Evolutionary conservation across 768 basidiomycete genomes (phyloP).

Genomic region (Chalciporus sphaerocephalus): DNA sequence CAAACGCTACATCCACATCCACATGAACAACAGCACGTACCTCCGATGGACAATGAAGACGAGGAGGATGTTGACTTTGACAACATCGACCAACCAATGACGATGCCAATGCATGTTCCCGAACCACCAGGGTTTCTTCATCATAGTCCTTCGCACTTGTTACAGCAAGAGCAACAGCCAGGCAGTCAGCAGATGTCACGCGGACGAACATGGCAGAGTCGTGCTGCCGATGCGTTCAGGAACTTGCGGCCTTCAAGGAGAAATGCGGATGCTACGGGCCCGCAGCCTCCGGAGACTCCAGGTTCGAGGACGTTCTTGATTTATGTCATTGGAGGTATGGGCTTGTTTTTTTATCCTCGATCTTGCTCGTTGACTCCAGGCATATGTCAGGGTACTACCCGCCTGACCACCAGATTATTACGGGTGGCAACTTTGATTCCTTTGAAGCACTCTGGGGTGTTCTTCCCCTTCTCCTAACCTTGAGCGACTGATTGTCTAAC

Average conservation of each 20-base stretch:
- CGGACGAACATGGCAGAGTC: constrained; percentile 51
- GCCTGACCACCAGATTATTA: constrained; percentile 82
- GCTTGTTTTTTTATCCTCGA: not conserved
- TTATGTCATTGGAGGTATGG: constrained; percentile 79
- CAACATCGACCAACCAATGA: constrained; percentile 21
- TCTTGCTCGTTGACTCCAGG: constrained; percentile 4
- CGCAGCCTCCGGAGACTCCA: constrained; percentile 21
- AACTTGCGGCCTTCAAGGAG: constrained; percentile 44
- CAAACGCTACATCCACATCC: constrained; percentile 13
- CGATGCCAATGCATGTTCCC: constrained; percentile 25
- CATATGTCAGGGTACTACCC: constrained; percentile 76
- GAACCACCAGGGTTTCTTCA: constrained; percentile 23
- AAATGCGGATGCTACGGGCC: constrained; percentile 16
- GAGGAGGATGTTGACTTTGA: constrained; percentile 28
- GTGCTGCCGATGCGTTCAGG: constrained; percentile 59
- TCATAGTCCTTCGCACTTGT: constrained; percentile 11
- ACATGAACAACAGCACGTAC: constrained; percentile 6
- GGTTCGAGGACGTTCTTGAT: constrained; percentile 71
- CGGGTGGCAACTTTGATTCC: constrained; percentile 71
- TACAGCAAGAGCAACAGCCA: constrained; percentile 11
- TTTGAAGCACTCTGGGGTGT: constrained; percentile 75
- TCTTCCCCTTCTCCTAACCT: not conserved
- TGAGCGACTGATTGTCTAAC: not conserved
- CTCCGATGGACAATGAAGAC: constrained; percentile 22
- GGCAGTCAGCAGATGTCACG: constrained; percentile 22